Conservation (phyloP, 2,329 filamentous ascomycete species). For the Aspergillus thermomutatus region DNA sequence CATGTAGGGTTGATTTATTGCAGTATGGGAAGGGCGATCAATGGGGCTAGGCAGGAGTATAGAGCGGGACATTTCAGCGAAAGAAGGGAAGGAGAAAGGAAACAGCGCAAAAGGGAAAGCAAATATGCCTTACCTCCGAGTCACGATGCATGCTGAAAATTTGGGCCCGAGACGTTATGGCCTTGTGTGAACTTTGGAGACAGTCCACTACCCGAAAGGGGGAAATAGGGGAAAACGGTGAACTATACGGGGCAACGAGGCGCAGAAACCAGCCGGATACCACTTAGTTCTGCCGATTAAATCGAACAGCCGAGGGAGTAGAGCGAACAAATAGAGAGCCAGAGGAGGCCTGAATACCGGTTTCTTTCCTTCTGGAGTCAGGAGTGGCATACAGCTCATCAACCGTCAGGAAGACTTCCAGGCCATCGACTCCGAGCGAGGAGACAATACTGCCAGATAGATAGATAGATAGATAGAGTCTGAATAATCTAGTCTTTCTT, state of each 20-base stretch:
- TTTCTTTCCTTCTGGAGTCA: not conserved
- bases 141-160: conserved; percentile 9
- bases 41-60: conserved; percentile 23
- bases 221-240: conserved; percentile 19
- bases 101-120: conserved; percentile 10
- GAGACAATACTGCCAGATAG: not conserved
- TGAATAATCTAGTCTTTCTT: not conserved
- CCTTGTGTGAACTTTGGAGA: not conserved
- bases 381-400: not conserved
- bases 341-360: not conserved
- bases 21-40: conserved; percentile 35
- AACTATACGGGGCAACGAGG: conserved; percentile 26
- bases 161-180: conserved; percentile 1
- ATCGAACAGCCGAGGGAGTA: conserved; percentile 1
- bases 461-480: not conserved
- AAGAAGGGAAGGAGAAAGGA: conserved; percentile 8
- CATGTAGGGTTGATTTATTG: conserved; percentile 34
- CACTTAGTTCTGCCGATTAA: conserved; percentile 9
- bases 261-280: conserved; percentile 17
- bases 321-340: not conserved
- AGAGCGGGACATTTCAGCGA: not conserved
- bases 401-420: not conserved
- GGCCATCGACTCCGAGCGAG: not conserved
- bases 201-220: not conserved
- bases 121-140: conserved; percentile 18